A percentile compares a stretch with the other conserved stretches of the same genome.
Conservation (phyloP, 164 flowering plant genomes). For the Macadamia integrifolia region DNA sequence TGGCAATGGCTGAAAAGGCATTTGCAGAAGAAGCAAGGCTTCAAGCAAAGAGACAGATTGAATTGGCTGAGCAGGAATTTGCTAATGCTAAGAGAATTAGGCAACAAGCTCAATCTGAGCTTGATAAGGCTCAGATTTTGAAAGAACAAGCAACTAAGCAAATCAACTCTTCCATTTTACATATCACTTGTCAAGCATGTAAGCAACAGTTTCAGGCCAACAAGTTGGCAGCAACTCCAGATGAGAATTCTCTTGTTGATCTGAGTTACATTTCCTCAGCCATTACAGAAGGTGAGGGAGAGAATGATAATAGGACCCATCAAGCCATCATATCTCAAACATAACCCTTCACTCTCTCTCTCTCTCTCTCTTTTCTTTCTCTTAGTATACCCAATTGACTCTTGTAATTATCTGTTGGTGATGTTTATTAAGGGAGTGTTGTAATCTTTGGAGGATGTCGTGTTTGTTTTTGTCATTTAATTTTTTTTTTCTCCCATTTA, state of each 20-base stretch:
- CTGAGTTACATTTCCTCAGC: conserved; percentile 61
- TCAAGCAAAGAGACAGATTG: conserved; percentile 67
- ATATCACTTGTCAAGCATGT: conserved; percentile 80
- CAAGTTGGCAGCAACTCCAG: conserved; percentile 18
- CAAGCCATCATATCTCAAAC: conserved; percentile 14
- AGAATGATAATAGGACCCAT: conserved; percentile 25
- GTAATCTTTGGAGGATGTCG: conserved; percentile 10
- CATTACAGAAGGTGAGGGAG: conserved; percentile 53
- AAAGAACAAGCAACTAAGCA: conserved; percentile 62
- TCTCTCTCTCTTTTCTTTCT: background rate
- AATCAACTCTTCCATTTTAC: conserved; percentile 56
- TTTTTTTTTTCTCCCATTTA: conserved; percentile 3
- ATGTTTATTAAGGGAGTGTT: conserved; percentile 13
- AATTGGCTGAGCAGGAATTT: conserved; percentile 77
- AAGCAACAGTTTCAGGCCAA: conserved; percentile 50
- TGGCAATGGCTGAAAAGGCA: conserved; percentile 64
- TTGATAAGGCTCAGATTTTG: conserved; percentile 63
- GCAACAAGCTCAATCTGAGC: conserved; percentile 71
- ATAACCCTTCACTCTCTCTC: background rate
- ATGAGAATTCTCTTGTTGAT: conserved; percentile 36
- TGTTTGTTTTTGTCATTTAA: conserved; percentile 23
- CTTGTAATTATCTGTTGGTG: conserved; percentile 17
- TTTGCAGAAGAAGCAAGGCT: conserved; percentile 73
- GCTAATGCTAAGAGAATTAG: conserved; percentile 73
- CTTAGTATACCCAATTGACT: conserved; percentile 12